These are phyloP conservation scores for Metschnikowia proteae DNA, from an alignment of 805 yeast species.

Conservation along the genomic window DNA sequence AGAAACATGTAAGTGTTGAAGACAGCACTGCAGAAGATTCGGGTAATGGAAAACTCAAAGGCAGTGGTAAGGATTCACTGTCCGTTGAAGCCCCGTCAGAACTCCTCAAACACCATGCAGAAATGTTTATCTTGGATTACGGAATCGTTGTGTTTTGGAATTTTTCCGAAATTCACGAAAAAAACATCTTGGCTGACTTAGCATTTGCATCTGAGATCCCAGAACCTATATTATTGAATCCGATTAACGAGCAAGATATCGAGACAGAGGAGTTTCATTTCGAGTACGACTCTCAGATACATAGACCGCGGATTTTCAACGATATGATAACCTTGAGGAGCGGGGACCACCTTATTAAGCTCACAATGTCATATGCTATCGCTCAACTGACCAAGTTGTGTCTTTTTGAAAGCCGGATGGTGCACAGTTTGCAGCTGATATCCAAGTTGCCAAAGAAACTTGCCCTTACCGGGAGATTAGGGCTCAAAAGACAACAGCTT, in stretches of 20 bases:
- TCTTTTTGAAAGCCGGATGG: constrained; percentile 87
- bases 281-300: constrained; percentile 61
- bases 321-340: constrained; percentile 89
- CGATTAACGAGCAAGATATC: constrained; percentile 81
- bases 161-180: constrained; percentile 86
- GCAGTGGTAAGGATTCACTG: background rate
- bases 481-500: constrained; percentile 78
- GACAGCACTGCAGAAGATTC: background rate
- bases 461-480: constrained; percentile 85
- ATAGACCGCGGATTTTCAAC: constrained; percentile 75
- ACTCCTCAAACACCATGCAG: constrained; percentile 65
- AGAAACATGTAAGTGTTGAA: constrained; percentile 6
- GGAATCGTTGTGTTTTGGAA: constrained; percentile 99
- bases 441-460: constrained; percentile 85
- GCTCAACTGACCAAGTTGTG: constrained; percentile 94
- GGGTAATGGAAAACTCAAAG: background rate
- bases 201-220: constrained; percentile 56
- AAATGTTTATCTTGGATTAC: constrained; percentile 82
- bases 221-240: constrained; percentile 56
- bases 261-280: constrained; percentile 88
- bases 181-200: constrained; percentile 87
- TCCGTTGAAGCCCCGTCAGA: constrained; percentile 29
- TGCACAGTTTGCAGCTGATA: constrained; percentile 74
- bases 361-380: constrained; percentile 92
- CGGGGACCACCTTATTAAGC: constrained; percentile 87